These are phyloP conservation scores for Exophiala alcalophila DNA, from an alignment of 2,329 filamentous ascomycete genomes.

Conservation along the genomic window DNA sequence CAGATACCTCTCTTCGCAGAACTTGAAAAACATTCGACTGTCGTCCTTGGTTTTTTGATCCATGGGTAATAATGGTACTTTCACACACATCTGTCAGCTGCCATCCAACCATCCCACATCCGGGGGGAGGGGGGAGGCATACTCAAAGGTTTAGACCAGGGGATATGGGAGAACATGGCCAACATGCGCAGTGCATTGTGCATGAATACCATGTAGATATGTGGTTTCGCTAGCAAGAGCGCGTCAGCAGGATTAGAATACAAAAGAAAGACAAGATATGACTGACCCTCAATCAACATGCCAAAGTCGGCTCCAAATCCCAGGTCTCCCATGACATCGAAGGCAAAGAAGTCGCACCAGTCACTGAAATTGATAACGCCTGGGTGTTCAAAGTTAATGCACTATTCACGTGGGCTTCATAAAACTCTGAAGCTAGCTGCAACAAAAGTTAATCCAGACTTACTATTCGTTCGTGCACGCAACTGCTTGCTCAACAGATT, in stretches of 20 bases:
- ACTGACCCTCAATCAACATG: neutral
- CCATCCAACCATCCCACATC: too few relatives aligned
- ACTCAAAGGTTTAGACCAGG: neutral
- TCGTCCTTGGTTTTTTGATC: neutral
- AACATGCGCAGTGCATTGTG: neutral
- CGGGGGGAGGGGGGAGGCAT: too few relatives aligned
- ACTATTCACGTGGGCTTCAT: too few relatives aligned
- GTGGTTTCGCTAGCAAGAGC: neutral
- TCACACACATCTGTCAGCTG: too few relatives aligned
- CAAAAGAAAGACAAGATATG: neutral
- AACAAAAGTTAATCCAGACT: too few relatives aligned
- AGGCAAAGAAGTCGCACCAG: conserved; percentile 2
- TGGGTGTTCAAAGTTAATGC: too few relatives aligned
- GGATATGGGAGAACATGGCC: neutral
- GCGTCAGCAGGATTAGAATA: neutral
- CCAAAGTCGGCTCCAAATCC: neutral
- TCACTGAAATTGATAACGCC: neutral
- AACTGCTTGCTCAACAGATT: neutral
- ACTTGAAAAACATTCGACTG: neutral
- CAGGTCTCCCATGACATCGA: conserved; percentile 4
- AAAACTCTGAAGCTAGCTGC: too few relatives aligned
- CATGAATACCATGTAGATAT: neutral
- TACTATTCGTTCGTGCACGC: neutral
- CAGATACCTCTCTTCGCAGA: neutral
- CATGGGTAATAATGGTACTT: conserved; percentile 1